Evolutionary conservation across 768 basidiomycete genomes (phyloP).

Genomic region (Hygrophorus pudorinus): DNA sequence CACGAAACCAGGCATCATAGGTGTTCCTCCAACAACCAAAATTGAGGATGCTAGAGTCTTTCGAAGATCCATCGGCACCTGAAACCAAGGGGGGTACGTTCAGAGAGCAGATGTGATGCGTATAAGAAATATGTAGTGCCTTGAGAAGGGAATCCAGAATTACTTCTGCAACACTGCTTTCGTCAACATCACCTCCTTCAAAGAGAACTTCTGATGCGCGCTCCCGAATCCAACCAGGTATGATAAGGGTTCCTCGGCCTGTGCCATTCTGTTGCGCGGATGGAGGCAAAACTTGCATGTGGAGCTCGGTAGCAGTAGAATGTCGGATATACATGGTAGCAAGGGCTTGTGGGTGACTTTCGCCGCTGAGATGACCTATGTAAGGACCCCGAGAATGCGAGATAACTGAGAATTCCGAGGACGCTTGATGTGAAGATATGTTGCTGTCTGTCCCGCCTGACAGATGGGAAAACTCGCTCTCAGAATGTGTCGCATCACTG

Average conservation of each 20-base stretch:
- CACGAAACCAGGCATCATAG: conserved; percentile 89
- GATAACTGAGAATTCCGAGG: conserved; percentile 51
- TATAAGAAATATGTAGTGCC: conserved; percentile 31
- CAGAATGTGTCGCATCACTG: conserved; percentile 53
- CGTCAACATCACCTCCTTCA: conserved; percentile 82
- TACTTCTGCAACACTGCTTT: conserved; percentile 73
- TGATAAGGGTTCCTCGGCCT: conserved; percentile 66
- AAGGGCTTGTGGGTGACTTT: conserved; percentile 53
- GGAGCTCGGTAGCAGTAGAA: conserved; percentile 70
- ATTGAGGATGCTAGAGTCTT: conserved; percentile 77
- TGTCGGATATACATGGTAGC: conserved; percentile 63
- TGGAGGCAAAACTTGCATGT: conserved; percentile 61
- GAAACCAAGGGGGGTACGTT: conserved; percentile 5
- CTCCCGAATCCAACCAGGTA: conserved; percentile 95
- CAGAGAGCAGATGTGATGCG: neutral
- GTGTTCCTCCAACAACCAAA: conserved; percentile 79
- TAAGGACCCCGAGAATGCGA: conserved; percentile 29
- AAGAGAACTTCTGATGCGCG: conserved; percentile 86
- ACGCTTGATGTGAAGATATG: conserved; percentile 37
- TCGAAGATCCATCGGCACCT: conserved; percentile 89
- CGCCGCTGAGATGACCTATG: conserved; percentile 25
- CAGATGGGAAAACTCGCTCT: conserved; percentile 52
- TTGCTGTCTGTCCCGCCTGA: conserved; percentile 35
- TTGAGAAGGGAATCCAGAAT: conserved; percentile 74
- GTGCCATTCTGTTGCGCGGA: conserved; percentile 56